A percentile compares a stretch with the other conserved stretches of the same genome.
phyloP scores from a whole-genome alignment of 768 basidiomycete species.

The Hortiboletus campestris region DNA sequence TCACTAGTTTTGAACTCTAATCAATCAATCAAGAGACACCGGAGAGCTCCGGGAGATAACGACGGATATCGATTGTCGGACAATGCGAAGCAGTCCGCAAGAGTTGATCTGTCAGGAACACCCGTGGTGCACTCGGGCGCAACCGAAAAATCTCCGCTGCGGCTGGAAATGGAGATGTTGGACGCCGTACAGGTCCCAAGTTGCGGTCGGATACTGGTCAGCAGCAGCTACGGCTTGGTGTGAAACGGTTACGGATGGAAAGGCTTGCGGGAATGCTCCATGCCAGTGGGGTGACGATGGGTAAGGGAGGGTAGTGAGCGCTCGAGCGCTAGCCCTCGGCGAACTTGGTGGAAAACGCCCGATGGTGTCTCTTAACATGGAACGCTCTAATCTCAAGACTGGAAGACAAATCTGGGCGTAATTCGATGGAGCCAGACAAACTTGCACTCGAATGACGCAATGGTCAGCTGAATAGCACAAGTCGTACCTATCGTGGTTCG shows the following conservation, averaged over 20 bases:
- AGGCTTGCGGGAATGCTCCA: not conserved
- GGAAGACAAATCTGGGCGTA: too few relatives aligned
- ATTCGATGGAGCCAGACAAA: too few relatives aligned
- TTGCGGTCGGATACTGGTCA: not conserved
- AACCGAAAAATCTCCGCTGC: not conserved
- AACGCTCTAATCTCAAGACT: too few relatives aligned
- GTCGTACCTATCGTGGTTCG: not conserved
- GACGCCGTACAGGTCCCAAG: not conserved
- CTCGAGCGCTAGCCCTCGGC: too few relatives aligned
- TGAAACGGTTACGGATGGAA: not conserved
- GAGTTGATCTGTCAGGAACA: not conserved
- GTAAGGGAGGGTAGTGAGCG: not conserved
- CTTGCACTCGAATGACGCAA: too few relatives aligned
- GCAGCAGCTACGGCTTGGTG: not conserved
- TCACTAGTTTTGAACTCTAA: not conserved
- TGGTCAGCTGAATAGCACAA: too few relatives aligned
- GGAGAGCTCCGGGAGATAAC: not conserved
- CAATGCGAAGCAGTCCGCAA: not conserved
- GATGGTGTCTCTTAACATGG: too few relatives aligned
- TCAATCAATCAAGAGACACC: not conserved
- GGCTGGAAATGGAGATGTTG: not conserved
- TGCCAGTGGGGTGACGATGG: not conserved
- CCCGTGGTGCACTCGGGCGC: not conserved
- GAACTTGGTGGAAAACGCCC: too few relatives aligned
- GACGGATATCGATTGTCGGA: too few relatives aligned